Percentiles rank a stretch among this genome's conserved stretches.
Evolutionary conservation across 352 stramenopile genomes (phyloP).

Genomic region (Phytophthora hybrid): DNA sequence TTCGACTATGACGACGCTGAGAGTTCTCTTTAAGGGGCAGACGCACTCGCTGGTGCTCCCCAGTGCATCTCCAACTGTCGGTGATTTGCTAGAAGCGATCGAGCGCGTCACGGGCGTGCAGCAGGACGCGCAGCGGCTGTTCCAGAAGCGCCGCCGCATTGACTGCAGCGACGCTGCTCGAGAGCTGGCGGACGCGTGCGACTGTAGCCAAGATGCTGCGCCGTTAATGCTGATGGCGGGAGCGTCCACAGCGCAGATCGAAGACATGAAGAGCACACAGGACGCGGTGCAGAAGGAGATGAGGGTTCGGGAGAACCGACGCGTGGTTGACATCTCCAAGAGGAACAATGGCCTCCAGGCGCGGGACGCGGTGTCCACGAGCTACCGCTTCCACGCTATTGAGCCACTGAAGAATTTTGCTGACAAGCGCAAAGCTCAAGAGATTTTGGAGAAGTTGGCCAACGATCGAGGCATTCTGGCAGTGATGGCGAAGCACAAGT

Average conservation of each 20-base stretch:
- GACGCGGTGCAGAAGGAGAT: constrained; percentile 41
- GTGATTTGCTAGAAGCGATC: constrained; percentile 51
- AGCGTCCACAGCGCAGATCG: constrained; percentile 53
- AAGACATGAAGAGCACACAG: constrained; percentile 62
- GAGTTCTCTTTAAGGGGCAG: constrained; percentile 60
- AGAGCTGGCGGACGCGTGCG: constrained; percentile 39
- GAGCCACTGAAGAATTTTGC: constrained; percentile 70
- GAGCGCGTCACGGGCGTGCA: constrained; percentile 36
- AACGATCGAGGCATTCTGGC: constrained; percentile 89
- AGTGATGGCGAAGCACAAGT: constrained; percentile 92
- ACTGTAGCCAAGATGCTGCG: constrained; percentile 22
- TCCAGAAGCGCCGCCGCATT: constrained; percentile 63
- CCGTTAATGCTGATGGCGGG: constrained; percentile 58
- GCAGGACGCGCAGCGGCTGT: constrained; percentile 61
- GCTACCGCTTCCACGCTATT: constrained; percentile 79
- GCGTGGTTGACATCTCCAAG: constrained; percentile 64
- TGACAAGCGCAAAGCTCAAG: constrained; percentile 60
- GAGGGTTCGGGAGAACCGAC: constrained; percentile 54
- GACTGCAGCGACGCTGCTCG: constrained; percentile 36
- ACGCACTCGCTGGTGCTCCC: constrained; percentile 42
- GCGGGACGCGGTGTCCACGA: constrained; percentile 48
- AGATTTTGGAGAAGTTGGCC: constrained; percentile 86
- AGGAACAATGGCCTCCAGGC: constrained; percentile 53
- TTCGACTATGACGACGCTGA: constrained; percentile 41
- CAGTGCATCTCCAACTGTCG: constrained; percentile 35